Conservation (phyloP, 202 grass and related monocot genomes). For the Bolboschoenoplectus hybrid region DNA sequence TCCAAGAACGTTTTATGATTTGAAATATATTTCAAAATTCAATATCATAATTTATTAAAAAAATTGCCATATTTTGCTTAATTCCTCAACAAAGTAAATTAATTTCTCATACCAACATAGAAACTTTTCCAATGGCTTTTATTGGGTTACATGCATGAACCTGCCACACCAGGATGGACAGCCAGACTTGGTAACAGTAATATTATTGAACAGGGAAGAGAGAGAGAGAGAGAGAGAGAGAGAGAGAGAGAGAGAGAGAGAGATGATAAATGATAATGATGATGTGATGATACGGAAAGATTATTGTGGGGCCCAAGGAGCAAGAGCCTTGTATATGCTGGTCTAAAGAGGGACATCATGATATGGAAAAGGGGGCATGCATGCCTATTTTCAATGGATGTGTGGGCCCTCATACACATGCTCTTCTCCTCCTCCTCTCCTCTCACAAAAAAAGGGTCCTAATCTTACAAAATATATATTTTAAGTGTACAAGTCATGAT, state of each 20-base stretch:
- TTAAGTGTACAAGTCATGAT: conserved; percentile 38
- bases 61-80: neutral
- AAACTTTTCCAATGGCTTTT: neutral
- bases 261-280: conserved; percentile 41
- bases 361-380: conserved; percentile 61
- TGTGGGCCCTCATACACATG: conserved; percentile 31
- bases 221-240: conserved; percentile 34
- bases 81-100: neutral
- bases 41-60: neutral
- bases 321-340: conserved; percentile 49
- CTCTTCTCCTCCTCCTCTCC: neutral
- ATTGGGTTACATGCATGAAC: neutral
- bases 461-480: conserved; percentile 25
- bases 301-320: conserved; percentile 29
- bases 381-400: conserved; percentile 53
- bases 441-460: neutral
- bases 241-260: conserved; percentile 21
- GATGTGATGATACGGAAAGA: conserved; percentile 41
- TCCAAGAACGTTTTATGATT: neutral
- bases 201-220: conserved; percentile 10
- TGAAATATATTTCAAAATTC: neutral
- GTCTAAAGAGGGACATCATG: conserved; percentile 71
- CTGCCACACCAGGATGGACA: neutral
- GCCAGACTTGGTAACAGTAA: neutral
- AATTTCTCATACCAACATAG: neutral